Evolutionary conservation across 441 rosid genomes (phyloP).

Genomic region (Sinapis alba): DNA sequence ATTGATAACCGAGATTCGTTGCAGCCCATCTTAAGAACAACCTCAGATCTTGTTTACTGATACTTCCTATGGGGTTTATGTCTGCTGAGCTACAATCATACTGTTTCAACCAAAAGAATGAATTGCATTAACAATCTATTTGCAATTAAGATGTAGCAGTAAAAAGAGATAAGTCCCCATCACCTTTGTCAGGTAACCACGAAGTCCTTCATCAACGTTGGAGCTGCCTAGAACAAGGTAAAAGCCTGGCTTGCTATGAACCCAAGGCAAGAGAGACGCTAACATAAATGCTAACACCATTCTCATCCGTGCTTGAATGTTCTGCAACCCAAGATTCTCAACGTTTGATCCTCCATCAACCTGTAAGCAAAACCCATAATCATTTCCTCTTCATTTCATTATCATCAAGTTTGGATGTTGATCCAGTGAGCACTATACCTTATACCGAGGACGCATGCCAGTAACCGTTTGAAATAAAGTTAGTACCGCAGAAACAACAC

Average conservation of each 20-base stretch:
- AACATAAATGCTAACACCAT: conserved; percentile 97
- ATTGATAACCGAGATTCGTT: conserved; percentile 74
- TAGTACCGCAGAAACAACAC: conserved; percentile 78
- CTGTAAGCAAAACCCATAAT: conserved; percentile 42
- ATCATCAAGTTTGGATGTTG: not conserved
- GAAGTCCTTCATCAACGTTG: conserved; percentile 95
- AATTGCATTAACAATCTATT: not conserved
- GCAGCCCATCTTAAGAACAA: conserved; percentile 92
- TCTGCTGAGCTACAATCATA: conserved; percentile 97
- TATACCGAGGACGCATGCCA: conserved; percentile 82
- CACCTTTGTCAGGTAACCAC: conserved; percentile 97
- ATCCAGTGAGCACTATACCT: conserved; percentile 41
- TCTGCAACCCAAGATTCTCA: conserved; percentile 96
- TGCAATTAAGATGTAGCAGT: not conserved
- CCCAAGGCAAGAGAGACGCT: conserved; percentile 98
- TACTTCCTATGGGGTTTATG: conserved; percentile 96
- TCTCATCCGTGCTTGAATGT: conserved; percentile 97
- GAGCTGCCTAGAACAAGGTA: conserved; percentile 97
- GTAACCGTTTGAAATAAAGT: conserved; percentile 86
- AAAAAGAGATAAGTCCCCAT: not conserved
- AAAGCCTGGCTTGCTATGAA: conserved; percentile 86
- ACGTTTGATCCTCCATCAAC: conserved; percentile 89
- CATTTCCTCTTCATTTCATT: not conserved
- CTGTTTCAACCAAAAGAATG: conserved; percentile 50
- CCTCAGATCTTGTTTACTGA: conserved; percentile 89